Base-by-base conservation (phyloP, 2,329 filamentous ascomycete species). In the Fusarium guadeloupense region DNA sequence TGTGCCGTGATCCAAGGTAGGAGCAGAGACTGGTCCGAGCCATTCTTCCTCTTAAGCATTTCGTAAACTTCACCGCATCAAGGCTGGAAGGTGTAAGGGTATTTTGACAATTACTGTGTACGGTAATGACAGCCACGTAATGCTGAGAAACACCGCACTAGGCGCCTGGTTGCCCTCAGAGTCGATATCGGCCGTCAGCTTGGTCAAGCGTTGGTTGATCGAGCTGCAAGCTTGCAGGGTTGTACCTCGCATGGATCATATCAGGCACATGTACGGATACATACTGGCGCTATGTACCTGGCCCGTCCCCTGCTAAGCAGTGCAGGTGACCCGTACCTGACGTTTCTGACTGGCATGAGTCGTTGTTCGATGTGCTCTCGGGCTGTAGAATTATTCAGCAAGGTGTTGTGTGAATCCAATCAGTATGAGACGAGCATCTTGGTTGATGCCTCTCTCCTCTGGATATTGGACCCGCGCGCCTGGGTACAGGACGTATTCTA, bases 311-410 rank as follows among this genome's bases (percentile, higher is more conserved):
- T 71, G 69, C 71, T 68, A 69, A 71, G 39, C 53, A 67, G 72
- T 58, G 72, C 71, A 74, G 73, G 71, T 74, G 72, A 74, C 72
- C 70, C 74, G 73, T 75, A 71, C 73, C 73, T 75, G 73, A 70
- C 73, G 71, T 74, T 61, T 62, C 61, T 64, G 67, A 60, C 51
- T 57, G 47, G 54, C 54, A 59, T 59, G 54, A 59, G 55, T 59
- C 30, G 47, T 40, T 38, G 48, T 35, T 59, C 30, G 33, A 31
- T 59, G 46, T 37, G 40, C 46, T 47, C 34, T 54, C 25, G 35
- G 48, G 40, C 20, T 41, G 45, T 23, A 45, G 51, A 64, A 64
- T 55, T 56, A 61, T 49, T 64, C 54, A 64, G 60, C 60, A 50
- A 55, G 33, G 38, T 47, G 59, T 20, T 53, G 49, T 60, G 42